Evolutionary conservation across 2,329 filamentous ascomycete genomes (phyloP).

Genomic region (Leptographium wingfieldii): DNA sequence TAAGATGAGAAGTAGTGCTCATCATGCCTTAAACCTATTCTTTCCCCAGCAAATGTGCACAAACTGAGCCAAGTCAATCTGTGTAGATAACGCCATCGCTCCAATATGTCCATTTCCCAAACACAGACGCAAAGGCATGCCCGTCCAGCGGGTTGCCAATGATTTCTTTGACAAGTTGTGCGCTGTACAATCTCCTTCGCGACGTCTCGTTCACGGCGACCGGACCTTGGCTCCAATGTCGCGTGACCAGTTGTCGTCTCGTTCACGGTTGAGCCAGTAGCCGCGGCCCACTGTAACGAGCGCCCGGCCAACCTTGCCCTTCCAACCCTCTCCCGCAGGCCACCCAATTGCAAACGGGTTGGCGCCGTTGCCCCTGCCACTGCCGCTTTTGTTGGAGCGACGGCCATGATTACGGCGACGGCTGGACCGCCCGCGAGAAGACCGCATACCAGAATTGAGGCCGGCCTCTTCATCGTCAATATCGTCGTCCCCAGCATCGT

Average conservation of each 20-base stretch:
- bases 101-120: background rate
- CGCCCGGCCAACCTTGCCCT: slow-evolving; percentile 61
- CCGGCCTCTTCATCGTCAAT: slow-evolving; percentile 11
- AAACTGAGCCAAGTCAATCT: background rate
- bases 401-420: slow-evolving; percentile 1
- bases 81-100: background rate
- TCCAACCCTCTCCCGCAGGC: slow-evolving; percentile 68
- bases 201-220: background rate
- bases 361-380: slow-evolving; percentile 21
- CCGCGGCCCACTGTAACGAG: slow-evolving; percentile 62
- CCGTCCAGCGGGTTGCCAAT: background rate
- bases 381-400: slow-evolving; percentile 5
- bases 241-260: slow-evolving; percentile 57
- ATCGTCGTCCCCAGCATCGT: slow-evolving; percentile 32
- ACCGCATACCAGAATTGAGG: slow-evolving; percentile 5
- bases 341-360: slow-evolving; percentile 58
- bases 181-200: background rate
- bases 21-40: background rate
- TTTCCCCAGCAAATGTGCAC: background rate
- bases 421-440: slow-evolving; percentile 8
- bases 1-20: background rate
- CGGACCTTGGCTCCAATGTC: slow-evolving; percentile 32
- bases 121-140: background rate
- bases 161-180: background rate
- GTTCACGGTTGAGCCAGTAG: slow-evolving; percentile 65